Percentiles rank a stretch among this genome's conserved stretches.
Evolutionary conservation across 148 eudicot species (phyloP).

Genomic region (Chenopodium berlandieri): DNA sequence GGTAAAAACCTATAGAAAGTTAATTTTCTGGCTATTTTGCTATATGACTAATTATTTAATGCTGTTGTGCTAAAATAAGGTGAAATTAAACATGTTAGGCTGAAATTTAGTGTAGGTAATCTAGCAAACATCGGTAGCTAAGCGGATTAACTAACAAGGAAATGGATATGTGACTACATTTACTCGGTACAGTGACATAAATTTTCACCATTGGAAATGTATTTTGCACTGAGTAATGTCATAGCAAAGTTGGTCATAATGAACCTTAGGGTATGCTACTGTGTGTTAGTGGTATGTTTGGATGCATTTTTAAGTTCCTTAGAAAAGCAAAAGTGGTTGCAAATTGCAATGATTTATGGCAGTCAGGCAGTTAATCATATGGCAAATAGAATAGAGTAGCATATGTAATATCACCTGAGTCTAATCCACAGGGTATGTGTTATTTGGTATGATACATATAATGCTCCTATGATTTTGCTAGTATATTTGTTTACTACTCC

Average conservation of each 20-base stretch:
- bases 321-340: background rate
- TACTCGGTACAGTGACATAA: background rate
- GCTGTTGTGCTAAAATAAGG: background rate
- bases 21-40: background rate
- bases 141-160: background rate
- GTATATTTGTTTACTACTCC: background rate
- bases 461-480: background rate
- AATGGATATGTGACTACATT: background rate
- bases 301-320: background rate
- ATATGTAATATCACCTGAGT: too few species aligned
- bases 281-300: background rate
- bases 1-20: slow-evolving; percentile 28
- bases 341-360: background rate
- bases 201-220: background rate
- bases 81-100: background rate
- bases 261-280: background rate
- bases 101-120: background rate
- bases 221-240: background rate
- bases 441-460: background rate
- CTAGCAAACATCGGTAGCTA: background rate
- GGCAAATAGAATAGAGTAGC: background rate
- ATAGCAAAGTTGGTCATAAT: background rate
- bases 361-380: background rate
- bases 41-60: background rate
- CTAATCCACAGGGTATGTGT: too few species aligned